phyloP scores from a whole-genome alignment of 495 filamentous ascomycete species.

The Paragyromitra xinjiangensis region DNA sequence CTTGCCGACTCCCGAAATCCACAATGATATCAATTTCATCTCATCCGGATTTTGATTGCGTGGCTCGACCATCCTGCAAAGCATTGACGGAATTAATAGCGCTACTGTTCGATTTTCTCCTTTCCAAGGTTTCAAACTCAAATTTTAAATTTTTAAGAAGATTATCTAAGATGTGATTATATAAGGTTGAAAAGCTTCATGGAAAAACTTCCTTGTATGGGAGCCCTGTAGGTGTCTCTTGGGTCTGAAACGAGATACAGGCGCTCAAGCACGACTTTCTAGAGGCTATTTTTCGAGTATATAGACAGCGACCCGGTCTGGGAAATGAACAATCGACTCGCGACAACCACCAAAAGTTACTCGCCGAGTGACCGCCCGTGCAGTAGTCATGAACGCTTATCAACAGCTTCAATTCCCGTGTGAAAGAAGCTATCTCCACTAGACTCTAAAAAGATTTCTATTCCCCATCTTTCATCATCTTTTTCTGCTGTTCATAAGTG shows the following conservation, averaged over 20 bases:
- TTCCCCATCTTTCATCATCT: neutral
- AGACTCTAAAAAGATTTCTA: neutral
- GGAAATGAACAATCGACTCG: too few relatives aligned
- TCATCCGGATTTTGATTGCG: neutral
- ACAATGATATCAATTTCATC: neutral
- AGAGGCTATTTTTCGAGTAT: too few relatives aligned
- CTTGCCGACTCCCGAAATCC: neutral
- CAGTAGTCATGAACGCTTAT: too few relatives aligned
- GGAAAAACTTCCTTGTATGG: too few relatives aligned
- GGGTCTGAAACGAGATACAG: too few relatives aligned
- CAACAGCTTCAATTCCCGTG: too few relatives aligned
- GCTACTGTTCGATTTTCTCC: neutral
- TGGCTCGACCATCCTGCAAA: neutral
- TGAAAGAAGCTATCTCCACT: neutral
- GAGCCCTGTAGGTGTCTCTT: too few relatives aligned
- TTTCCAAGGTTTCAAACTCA: neutral
- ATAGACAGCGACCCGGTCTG: too few relatives aligned
- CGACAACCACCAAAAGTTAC: neutral
- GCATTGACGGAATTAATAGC: neutral
- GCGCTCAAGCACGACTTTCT: too few relatives aligned
- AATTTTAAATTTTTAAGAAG: neutral
- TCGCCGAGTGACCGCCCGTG: neutral
- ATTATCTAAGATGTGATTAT: too few relatives aligned
- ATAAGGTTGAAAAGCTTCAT: too few relatives aligned
- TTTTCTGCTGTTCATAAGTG: constrained; percentile 30